Base-by-base conservation (phyloP, 805 yeast genomes). In the Wickerhamiella musiphila region DNA sequence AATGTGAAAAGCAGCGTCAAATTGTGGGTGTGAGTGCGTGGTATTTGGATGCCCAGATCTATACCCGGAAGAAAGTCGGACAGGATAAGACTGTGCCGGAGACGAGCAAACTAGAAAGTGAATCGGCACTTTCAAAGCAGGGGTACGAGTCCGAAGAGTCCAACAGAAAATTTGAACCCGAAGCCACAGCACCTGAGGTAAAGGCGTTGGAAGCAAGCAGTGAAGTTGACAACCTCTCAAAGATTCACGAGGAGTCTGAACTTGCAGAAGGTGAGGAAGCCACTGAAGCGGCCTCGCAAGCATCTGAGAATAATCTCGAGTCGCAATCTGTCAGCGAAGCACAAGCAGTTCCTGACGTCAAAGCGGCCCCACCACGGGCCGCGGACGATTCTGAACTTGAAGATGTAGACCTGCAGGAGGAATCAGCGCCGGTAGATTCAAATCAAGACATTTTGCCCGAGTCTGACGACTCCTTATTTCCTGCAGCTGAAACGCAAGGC, bases 21-120 rank as follows among this genome's bases (percentile, higher is more conserved):
- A 73, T 90, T 35, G 93, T 84, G 26, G 94, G 96, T 18, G 98
- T 90, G 11, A 66, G 93, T 47, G 82, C 81, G 40, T 64, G 61
- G 42, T 73, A 70, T 42, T 34, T 57, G 33, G 17, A 20, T 3
- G 15, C 13, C 14, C 13, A 26, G 23, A 13, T 6, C 3, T 12
- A 6, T 6, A 17, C 27, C 19, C 32, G 18, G 25, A 32, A 18
- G 10, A 29, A 26, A 18, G 41, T 36, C 31, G 23, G 30, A 13
- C 34, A 36, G 14, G 27, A 31, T 6, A 31, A 36, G 17, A 16
- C 32, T 28, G 35, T 30, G 26, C 16, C 31, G 3, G 36, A 20
- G 29, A 13, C 37, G n/a, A 26, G 29, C 27, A n/a, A n/a, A 44
- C 49, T 19, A n/a, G n/a, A n/a, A n/a, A n/a, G n/a, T n/a, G n/a